Evolutionary conservation across 2,329 filamentous ascomycete species (phyloP), one percentile per base, ranked within the genome.

Genomic region (Xylaria sp.): DNA sequence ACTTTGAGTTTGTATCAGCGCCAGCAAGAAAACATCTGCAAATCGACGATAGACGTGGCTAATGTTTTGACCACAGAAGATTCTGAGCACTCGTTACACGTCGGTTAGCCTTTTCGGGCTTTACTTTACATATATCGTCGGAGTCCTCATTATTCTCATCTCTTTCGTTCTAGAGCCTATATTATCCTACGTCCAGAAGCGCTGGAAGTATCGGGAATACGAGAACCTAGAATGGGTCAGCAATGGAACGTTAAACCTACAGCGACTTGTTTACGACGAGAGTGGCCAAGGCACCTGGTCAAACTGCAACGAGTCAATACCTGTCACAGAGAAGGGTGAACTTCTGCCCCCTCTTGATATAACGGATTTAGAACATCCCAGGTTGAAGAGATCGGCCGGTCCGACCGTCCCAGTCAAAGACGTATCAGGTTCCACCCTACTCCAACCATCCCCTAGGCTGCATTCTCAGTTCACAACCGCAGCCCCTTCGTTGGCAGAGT

Each of bases 21-120:
- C 10, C 23, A 20, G 9, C 13, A 15, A 20, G n/a, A 34, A 18
- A 0, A 1, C 4, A 3, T 15, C 48, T 6, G 8, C 15, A 7
- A 2, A 2, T 6, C 20, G 15, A 46, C 10, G 10, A 37, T 37
- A 44, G 18, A 7, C 41, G 12, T 15, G 18, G 18, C 41, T 44
- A 10, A 46, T 6, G 0, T 46, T 1, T 9, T 9, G 56, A 66
- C 34, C 48, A 13, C 37, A 60, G 64, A 56, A 66, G 20, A 59
- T 65, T 0, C 72, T 58, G 9, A 72, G 70, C 0, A 63, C 59
- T 6, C 7, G 44, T 8, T 73, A 74, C 63, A 57, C 64, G 3
- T 74, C 73, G 9, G 75, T 77, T 39, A 76, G 72, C 57, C 52
- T 77, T 25, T 76, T 77, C 34, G 73, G 70, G 5, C 55, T 77